Evolutionary conservation across 2,329 filamentous ascomycete genomes (phyloP).

Genomic region (Colletotrichum filicis): DNA sequence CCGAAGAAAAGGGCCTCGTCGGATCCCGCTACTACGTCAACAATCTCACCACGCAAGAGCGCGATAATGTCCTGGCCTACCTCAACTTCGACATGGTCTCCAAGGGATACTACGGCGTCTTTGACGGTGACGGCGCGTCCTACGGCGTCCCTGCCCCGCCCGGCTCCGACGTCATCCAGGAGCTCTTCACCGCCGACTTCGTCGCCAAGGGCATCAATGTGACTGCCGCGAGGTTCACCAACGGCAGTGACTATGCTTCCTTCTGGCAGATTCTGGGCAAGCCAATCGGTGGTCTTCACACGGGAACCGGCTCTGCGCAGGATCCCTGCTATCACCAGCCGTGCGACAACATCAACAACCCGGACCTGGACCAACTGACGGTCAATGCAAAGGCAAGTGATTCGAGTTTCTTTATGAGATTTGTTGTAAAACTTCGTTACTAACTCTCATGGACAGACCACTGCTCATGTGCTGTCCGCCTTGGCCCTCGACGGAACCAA

Average conservation of each 20-base stretch:
- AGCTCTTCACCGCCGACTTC: slow-evolving; percentile 48
- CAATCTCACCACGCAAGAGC: slow-evolving; percentile 44
- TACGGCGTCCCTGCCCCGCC: slow-evolving; percentile 48
- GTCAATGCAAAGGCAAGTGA: slow-evolving; percentile 42
- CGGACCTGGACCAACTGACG: slow-evolving; percentile 47
- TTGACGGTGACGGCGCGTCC: slow-evolving; percentile 47
- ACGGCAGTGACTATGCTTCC: slow-evolving; percentile 69
- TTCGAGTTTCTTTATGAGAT: too few species aligned
- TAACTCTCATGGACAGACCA: neutral
- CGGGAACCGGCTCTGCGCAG: slow-evolving; percentile 65
- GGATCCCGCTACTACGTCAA: slow-evolving; percentile 50
- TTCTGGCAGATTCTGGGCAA: slow-evolving; percentile 65
- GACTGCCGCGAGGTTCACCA: slow-evolving; percentile 43
- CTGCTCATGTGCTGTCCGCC: slow-evolving; percentile 26
- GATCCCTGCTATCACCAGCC: slow-evolving; percentile 47
- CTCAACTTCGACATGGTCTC: slow-evolving; percentile 56
- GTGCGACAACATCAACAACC: slow-evolving; percentile 52
- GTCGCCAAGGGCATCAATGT: slow-evolving; percentile 45
- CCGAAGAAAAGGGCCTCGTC: slow-evolving; percentile 55
- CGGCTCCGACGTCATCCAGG: slow-evolving; percentile 45
- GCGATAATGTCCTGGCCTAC: slow-evolving; percentile 49
- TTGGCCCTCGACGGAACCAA: slow-evolving; percentile 36
- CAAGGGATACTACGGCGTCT: slow-evolving; percentile 48
- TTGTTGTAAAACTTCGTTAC: neutral
- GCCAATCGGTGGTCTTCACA: slow-evolving; percentile 68